A percentile compares a stretch with the other conserved stretches of the same genome.
Conservation (phyloP, 192 early-diverging fungal genomes). For the Backusella macrospora region DNA sequence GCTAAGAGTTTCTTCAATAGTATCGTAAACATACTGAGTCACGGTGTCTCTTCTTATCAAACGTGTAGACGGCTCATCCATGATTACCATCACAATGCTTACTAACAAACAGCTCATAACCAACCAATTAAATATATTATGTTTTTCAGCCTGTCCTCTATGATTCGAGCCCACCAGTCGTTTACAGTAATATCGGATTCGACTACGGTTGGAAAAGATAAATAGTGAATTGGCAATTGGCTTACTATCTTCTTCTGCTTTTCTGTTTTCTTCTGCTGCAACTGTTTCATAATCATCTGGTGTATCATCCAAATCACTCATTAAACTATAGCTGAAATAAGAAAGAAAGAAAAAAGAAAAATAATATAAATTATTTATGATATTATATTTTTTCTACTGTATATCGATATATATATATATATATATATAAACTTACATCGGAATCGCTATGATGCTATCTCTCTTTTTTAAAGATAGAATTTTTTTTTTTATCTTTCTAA, state of each 20-base stretch:
- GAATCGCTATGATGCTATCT: background rate
- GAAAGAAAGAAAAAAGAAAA: background rate
- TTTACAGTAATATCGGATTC: conserved; percentile 48
- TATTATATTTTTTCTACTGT: background rate
- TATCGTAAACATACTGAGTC: conserved; percentile 21
- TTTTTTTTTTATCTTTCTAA: background rate
- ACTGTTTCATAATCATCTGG: conserved; percentile 35
- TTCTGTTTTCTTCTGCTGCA: conserved; percentile 38
- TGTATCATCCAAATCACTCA: conserved; percentile 21
- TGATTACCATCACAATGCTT: conserved; percentile 38
- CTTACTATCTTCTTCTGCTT: conserved; percentile 15
- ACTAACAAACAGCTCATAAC: conserved; percentile 52
- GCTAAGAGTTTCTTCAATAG: conserved; percentile 46
- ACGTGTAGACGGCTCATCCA: conserved; percentile 40
- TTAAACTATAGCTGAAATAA: conserved; percentile 7
- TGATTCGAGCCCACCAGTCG: conserved; percentile 42
- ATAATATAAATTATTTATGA: background rate
- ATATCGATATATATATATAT: background rate
- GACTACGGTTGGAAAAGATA: conserved; percentile 51
- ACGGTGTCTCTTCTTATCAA: conserved; percentile 23
- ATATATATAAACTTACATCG: background rate
- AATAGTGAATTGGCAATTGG: conserved; percentile 41
- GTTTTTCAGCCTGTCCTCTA: conserved; percentile 36
- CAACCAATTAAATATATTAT: conserved; percentile 49
- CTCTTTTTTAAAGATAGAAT: background rate